Percentiles rank a stretch among this genome's conserved stretches.
Conservation (phyloP, 2,329 filamentous ascomycete genomes). For the Pseudocercospora cruenta region DNA sequence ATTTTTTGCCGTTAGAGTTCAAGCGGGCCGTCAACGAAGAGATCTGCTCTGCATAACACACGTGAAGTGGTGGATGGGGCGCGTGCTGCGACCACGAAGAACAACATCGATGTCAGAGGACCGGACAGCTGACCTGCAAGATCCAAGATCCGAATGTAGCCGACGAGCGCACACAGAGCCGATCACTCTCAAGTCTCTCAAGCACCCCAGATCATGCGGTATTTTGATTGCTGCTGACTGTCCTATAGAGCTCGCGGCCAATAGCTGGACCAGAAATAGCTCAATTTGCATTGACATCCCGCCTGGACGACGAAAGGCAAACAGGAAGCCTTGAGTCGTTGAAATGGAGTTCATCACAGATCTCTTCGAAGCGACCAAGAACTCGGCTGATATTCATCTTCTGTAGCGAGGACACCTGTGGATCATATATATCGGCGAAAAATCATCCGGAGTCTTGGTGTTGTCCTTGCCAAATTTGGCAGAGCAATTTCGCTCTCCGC, state of each 20-base stretch:
- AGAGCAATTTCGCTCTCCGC: background rate
- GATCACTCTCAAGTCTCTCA: background rate
- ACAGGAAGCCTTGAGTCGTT: background rate
- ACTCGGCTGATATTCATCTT: background rate
- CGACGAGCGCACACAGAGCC: background rate
- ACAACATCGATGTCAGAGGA: background rate
- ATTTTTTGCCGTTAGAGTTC: background rate
- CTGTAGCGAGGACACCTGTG: background rate
- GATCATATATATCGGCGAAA: background rate
- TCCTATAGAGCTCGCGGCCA: background rate
- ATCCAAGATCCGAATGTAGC: background rate
- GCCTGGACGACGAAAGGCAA: background rate
- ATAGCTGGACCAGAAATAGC: background rate
- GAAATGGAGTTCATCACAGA: background rate
- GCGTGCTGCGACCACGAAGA: background rate
- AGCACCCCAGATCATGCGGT: background rate
- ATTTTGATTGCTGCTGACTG: background rate
- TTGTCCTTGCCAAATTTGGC: background rate
- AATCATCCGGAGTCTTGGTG: background rate
- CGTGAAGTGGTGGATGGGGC: background rate
- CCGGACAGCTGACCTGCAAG: background rate
- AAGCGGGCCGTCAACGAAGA: background rate
- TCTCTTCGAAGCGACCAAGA: background rate
- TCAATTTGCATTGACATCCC: background rate
- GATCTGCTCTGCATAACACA: conserved; percentile 2